Conservation (phyloP, 257 asterid species). For the Solanum microdontum region DNA sequence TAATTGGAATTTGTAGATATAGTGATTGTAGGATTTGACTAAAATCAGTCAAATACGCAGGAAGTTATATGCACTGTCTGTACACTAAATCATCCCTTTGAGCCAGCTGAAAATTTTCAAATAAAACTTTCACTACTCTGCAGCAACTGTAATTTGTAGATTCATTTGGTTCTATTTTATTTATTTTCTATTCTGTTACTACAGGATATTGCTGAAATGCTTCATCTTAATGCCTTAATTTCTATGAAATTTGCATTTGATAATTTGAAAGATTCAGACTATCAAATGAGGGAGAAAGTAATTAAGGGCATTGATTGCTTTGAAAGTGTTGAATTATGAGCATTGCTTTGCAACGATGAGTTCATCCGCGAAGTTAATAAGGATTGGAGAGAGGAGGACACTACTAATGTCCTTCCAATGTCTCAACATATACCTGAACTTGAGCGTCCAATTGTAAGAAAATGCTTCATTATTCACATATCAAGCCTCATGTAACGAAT, state of each 20-base stretch:
- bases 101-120: no score
- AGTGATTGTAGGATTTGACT: no score
- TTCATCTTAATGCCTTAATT: constrained; percentile 83
- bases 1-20: no score
- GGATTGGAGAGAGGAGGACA: constrained; percentile 91
- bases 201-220: constrained; percentile 72
- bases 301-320: constrained; percentile 42
- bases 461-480: neutral
- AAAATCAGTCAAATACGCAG: no score
- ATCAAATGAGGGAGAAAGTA: constrained; percentile 50
- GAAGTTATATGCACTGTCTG: no score
- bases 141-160: neutral
- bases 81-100: no score
- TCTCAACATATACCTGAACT: constrained; percentile 91
- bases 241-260: constrained; percentile 76
- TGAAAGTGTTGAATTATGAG: constrained; percentile 13
- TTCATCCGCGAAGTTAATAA: constrained; percentile 73
- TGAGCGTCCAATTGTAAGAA: constrained; percentile 70
- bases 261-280: constrained; percentile 38
- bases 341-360: constrained; percentile 75
- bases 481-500: constrained; percentile 4
- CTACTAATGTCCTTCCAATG: constrained; percentile 94
- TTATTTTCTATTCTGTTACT: neutral
- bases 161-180: neutral
- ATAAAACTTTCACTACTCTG: neutral